phyloP scores from a whole-genome alignment of 1,284 basidiomycete species.

The Phylloporus sp. region DNA sequence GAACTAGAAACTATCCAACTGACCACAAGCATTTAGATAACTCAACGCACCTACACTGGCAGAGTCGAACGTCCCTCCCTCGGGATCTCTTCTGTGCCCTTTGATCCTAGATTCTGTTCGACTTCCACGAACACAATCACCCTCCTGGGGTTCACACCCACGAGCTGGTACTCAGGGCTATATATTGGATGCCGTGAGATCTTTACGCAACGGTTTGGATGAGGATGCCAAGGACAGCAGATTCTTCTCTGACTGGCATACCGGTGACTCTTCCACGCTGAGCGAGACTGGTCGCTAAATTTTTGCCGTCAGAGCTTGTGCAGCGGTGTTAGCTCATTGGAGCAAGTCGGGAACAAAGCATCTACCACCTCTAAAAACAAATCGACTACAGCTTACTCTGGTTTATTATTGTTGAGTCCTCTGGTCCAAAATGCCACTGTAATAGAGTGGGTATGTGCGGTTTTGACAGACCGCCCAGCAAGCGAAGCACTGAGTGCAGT shows the following conservation, averaged over 20 bases:
- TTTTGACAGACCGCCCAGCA: not conserved
- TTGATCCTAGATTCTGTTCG: no score
- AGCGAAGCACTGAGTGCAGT: not conserved
- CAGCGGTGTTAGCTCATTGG: not conserved
- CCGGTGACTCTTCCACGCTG: not conserved
- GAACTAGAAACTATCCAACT: no score
- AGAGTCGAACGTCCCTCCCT: no score
- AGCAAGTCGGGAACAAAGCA: not conserved
- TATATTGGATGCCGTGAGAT: not conserved
- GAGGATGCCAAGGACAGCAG: not conserved
- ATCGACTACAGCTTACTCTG: not conserved
- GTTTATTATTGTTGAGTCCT: not conserved
- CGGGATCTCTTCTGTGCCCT: no score
- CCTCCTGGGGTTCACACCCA: no score
- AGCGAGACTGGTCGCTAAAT: not conserved
- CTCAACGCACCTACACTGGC: no score
- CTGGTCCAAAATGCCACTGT: not conserved
- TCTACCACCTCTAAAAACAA: not conserved
- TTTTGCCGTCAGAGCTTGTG: not conserved
- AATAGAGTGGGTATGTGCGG: not conserved
- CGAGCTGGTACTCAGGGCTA: not conserved
- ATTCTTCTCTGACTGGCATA: not conserved
- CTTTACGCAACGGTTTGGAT: not conserved
- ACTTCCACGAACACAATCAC: no score
- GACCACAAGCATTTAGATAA: no score